Base-by-base conservation (phyloP, 495 filamentous ascomycete genomes). In the Aspergillus ostianus region DNA sequence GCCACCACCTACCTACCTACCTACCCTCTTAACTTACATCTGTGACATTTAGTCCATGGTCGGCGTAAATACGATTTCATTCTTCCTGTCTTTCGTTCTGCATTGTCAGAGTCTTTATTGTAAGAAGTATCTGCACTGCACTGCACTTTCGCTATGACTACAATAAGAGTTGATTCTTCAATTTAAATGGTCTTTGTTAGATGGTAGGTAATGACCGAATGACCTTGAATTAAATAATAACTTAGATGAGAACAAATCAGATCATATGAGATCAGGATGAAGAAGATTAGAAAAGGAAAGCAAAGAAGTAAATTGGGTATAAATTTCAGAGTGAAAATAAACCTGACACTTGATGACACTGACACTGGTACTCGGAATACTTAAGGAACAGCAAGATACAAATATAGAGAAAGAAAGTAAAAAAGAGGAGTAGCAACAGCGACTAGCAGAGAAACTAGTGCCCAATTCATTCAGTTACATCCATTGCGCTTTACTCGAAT, bases 291-390 rank as follows among this genome's bases (percentile, higher is more conserved):
- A 47, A 51, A 50, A 49, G 19, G 51, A 6, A 56, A 49, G 19
- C 48, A 6, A 56, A 48, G 47, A 57, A 55, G 26, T 17, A 19
- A 51, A 55, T 55, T 66, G 72, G 72, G 73, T 75, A 75, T 76
- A 71, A 66, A 75, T 71, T 68, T 73, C 63, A 62, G n/a, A 48
- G 1, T 48, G 46, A 48, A 48, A 48, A 2, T 17, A 15, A 47
- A 15, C 3, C 18, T n/a, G n/a, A n/a, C n/a, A n/a, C n/a, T n/a
- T n/a, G n/a, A n/a, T 23, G 23, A 12, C 12, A 27, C 26, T 30
- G 27, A 52, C 50, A 52, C n/a, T 30, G 50, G 50, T 26, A 49
- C 18, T 26, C 47, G 47, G 13, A 8, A 21, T 49, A 15, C 47
- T 20, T n/a, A n/a, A n/a, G n/a, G 23, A 26, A 26, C 29, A 64